These are phyloP conservation scores for Huntiella decipiens DNA, from an alignment of 2,329 filamentous ascomycete species.

Conservation along the genomic window DNA sequence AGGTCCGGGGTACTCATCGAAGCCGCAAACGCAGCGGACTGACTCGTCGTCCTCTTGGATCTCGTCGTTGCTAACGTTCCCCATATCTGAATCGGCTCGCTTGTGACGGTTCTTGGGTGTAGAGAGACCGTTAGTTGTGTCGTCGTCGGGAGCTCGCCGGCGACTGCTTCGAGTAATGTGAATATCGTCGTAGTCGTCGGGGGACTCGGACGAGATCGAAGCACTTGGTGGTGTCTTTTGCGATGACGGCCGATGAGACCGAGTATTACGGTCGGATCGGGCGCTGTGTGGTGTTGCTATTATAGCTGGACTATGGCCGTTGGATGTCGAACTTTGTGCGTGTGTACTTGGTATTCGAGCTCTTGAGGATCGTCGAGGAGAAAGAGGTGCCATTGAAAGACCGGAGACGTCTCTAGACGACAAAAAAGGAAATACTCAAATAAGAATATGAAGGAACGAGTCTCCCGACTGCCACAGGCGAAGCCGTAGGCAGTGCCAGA, in stretches of 20 bases:
- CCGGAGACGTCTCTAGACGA: slow-evolving; percentile 1
- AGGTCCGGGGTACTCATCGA: slow-evolving; percentile 84
- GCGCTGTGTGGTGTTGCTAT: slow-evolving; percentile 64
- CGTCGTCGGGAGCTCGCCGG: slow-evolving; percentile 54
- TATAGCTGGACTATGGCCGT: slow-evolving; percentile 22
- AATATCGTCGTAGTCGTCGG: slow-evolving; percentile 49
- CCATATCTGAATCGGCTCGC: slow-evolving; percentile 30
- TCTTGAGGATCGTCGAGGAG: slow-evolving; percentile 79
- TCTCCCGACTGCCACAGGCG: neutral
- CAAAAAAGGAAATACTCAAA: neutral
- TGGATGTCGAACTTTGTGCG: slow-evolving; percentile 29
- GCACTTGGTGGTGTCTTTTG: slow-evolving; percentile 58
- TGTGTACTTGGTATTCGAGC: slow-evolving; percentile 62
- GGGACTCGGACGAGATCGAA: slow-evolving; percentile 51
- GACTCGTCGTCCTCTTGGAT: slow-evolving; percentile 79
- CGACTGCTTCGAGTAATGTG: slow-evolving; percentile 58
- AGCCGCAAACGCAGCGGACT: slow-evolving; percentile 86
- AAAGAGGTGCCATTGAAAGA: slow-evolving; percentile 38
- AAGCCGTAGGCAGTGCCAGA: too few species aligned
- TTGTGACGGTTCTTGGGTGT: slow-evolving; percentile 13
- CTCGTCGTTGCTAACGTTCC: slow-evolving; percentile 44
- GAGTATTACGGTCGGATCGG: slow-evolving; percentile 53
- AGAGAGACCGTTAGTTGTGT: slow-evolving; percentile 15
- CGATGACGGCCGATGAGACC: slow-evolving; percentile 45
- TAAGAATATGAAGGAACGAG: neutral